Percentiles rank a stretch among this genome's conserved stretches.
These are phyloP conservation scores for Akanthomyces dipterigenus DNA, from an alignment of 2,329 filamentous ascomycete species.

Conservation along the genomic window DNA sequence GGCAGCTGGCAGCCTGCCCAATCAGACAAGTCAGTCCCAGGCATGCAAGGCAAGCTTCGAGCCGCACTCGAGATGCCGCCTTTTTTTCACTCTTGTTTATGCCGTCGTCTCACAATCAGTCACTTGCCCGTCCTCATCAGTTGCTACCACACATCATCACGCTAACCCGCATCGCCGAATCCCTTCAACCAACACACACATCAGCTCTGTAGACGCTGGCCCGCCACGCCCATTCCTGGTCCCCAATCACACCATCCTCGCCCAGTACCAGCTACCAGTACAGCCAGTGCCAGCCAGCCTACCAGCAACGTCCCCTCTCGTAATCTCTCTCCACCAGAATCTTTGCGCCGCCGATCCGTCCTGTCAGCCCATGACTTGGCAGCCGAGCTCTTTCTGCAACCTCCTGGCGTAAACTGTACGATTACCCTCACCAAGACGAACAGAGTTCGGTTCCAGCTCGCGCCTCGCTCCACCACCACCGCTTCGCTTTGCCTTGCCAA, in stretches of 20 bases:
- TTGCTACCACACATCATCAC: neutral
- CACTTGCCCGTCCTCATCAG: neutral
- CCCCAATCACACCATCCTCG: slow-evolving; percentile 10
- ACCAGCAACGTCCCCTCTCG: slow-evolving; percentile 6
- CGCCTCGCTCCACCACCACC: neutral
- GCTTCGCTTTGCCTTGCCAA: neutral
- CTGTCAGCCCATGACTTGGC: slow-evolving; percentile 1
- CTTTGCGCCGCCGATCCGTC: slow-evolving; percentile 1
- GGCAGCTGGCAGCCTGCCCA: neutral
- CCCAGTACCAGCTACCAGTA: neutral
- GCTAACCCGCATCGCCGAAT: neutral
- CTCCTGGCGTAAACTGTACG: neutral
- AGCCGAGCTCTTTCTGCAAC: neutral
- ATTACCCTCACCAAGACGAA: neutral
- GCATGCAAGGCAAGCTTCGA: neutral
- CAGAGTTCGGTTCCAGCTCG: neutral
- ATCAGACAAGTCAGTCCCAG: neutral
- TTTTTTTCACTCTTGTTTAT: too few relatives aligned
- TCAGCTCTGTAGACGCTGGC: neutral
- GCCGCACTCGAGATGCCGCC: neutral
- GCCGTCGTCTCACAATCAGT: neutral
- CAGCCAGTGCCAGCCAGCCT: neutral
- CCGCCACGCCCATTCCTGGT: neutral
- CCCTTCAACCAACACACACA: slow-evolving; percentile 4
- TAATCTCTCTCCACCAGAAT: slow-evolving; percentile 5